These are phyloP conservation scores for Lentinus brumalis DNA, from an alignment of 768 basidiomycete species.

Conservation along the genomic window DNA sequence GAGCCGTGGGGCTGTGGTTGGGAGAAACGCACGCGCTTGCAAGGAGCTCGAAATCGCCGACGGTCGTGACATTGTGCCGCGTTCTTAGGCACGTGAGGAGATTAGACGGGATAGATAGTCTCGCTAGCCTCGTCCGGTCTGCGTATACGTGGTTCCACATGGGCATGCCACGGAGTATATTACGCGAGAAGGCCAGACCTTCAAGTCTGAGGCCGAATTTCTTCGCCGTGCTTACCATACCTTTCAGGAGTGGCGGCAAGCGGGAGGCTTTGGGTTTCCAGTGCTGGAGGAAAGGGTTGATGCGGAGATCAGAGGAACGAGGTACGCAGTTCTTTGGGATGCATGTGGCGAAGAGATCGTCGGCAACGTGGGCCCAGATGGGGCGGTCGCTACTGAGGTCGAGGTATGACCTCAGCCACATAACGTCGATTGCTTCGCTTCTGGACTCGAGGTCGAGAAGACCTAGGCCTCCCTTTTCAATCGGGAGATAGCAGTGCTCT, in stretches of 20 bases:
- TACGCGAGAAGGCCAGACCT: too few relatives aligned
- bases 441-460: constrained; percentile 5
- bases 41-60: not conserved
- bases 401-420: constrained; percentile 17
- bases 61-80: not conserved
- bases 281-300: constrained; percentile 7
- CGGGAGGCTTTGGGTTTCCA: not conserved
- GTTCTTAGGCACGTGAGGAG: not conserved
- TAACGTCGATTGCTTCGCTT: constrained; percentile 20
- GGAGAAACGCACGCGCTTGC: not conserved
- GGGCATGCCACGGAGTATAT: too few relatives aligned
- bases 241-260: not conserved
- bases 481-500: not conserved
- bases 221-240: too few relatives aligned
- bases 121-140: too few relatives aligned
- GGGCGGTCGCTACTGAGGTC: not conserved
- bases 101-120: too few relatives aligned
- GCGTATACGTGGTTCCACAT: too few relatives aligned
- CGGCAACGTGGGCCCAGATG: constrained; percentile 16
- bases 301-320: not conserved
- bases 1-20: too few relatives aligned
- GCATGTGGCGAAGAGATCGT: constrained; percentile 2
- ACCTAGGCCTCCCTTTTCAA: constrained; percentile 1
- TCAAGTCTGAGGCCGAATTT: too few relatives aligned
- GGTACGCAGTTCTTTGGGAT: not conserved